Conservation (phyloP, 257 asterid genomes). For the Solanum medicagineum region DNA sequence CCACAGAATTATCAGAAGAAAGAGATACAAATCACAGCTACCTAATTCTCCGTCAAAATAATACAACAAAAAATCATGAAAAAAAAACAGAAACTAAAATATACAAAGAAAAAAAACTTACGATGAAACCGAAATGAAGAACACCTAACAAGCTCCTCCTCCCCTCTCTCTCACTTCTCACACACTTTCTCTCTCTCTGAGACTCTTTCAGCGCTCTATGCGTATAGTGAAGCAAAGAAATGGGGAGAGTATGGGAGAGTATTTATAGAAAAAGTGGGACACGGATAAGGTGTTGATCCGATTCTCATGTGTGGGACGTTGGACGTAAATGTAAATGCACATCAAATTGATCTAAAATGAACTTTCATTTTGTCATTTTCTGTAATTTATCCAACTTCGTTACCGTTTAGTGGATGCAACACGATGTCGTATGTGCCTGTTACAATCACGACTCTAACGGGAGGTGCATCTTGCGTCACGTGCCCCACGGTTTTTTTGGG, state of each 20-base stretch:
- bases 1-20: not conserved
- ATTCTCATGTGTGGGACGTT: slow-evolving; percentile 21
- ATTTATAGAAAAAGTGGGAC: slow-evolving; percentile 36
- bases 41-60: not conserved
- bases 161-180: not conserved
- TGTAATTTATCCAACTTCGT: not conserved
- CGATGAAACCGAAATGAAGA: slow-evolving; percentile 12
- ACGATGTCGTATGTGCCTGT: not conserved
- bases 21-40: not conserved
- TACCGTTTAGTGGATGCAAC: not conserved
- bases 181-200: not conserved
- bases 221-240: slow-evolving; percentile 3
- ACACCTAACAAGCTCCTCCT: slow-evolving; percentile 12
- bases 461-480: not conserved
- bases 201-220: not conserved
- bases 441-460: not conserved
- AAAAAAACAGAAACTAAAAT: not conserved
- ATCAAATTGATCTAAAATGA: slow-evolving; percentile 28
- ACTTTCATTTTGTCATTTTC: not conserved
- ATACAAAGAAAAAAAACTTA: slow-evolving; percentile 12
- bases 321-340: slow-evolving; percentile 10
- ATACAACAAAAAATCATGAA: not conserved
- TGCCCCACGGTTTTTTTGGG: not conserved
- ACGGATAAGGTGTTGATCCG: slow-evolving; percentile 34
- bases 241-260: slow-evolving; percentile 4